Evolutionary conservation across 306 rosid genomes (phyloP).

Genomic region (Fragaria iinumae): DNA sequence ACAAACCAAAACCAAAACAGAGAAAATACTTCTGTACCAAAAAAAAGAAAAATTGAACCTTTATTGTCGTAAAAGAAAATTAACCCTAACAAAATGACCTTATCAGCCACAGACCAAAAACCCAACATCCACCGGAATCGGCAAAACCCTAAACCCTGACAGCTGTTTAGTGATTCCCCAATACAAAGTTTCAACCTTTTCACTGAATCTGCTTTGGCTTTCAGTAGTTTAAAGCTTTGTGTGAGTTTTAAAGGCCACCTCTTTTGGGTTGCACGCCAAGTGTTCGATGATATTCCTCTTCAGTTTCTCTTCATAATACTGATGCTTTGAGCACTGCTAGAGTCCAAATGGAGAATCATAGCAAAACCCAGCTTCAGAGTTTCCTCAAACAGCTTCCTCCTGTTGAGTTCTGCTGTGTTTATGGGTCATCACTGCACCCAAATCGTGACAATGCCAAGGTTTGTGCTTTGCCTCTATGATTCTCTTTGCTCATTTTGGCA

Average conservation of each 20-base stretch:
- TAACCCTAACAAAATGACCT: not conserved
- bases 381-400: constrained; percentile 47
- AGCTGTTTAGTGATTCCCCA: not conserved
- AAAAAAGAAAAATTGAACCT: not conserved
- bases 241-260: not conserved
- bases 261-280: constrained; percentile 9
- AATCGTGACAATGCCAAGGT: constrained; percentile 36
- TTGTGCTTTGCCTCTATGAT: not conserved
- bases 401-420: constrained; percentile 52
- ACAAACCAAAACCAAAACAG: not conserved
- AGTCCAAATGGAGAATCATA: constrained; percentile 24
- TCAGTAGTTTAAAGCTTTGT: not conserved
- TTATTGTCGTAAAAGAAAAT: not conserved
- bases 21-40: not conserved
- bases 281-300: constrained; percentile 30
- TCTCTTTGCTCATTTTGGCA: not conserved
- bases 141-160: constrained; percentile 13
- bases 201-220: not conserved
- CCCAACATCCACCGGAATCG: not conserved
- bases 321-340: not conserved
- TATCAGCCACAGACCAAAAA: not conserved
- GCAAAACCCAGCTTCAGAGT: constrained; percentile 28
- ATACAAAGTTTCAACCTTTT: not conserved
- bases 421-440: constrained; percentile 55
- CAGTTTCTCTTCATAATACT: not conserved